phyloP scores from a whole-genome alignment of 2,329 filamentous ascomycete genomes.

The Blastomyces parvus region DNA sequence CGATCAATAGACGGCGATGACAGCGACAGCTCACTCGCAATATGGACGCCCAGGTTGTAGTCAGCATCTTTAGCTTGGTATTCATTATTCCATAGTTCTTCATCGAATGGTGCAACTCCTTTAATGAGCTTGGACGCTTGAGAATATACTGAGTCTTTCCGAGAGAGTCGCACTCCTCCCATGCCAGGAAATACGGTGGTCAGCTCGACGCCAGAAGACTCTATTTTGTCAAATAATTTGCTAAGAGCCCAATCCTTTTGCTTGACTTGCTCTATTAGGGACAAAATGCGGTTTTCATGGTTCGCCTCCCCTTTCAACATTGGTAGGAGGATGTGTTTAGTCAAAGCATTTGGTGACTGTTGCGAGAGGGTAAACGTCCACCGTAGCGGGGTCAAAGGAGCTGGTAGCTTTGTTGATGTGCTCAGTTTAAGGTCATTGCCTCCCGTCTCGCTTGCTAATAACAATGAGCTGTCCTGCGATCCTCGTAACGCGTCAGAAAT shows the following conservation, averaged over 20 bases:
- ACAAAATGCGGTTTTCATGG: slow-evolving; percentile 40
- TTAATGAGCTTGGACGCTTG: slow-evolving; percentile 47
- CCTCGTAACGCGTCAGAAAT: slow-evolving; percentile 41
- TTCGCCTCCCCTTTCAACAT: slow-evolving; percentile 42
- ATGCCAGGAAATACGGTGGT: slow-evolving; percentile 49
- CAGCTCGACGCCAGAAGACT: slow-evolving; percentile 47
- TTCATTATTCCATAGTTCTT: slow-evolving; percentile 36
- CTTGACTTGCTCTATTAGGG: slow-evolving; percentile 42
- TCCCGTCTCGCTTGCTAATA: slow-evolving; percentile 22
- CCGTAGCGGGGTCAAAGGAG: slow-evolving; percentile 43
- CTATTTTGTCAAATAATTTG: slow-evolving; percentile 50
- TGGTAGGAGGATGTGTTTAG: slow-evolving; percentile 44
- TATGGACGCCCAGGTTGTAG: slow-evolving; percentile 19
- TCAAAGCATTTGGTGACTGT: slow-evolving; percentile 34
- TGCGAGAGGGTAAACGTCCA: slow-evolving; percentile 45
- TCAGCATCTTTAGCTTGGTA: slow-evolving; percentile 16
- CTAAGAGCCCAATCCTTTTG: slow-evolving; percentile 52
- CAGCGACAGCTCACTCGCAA: slow-evolving; percentile 20
- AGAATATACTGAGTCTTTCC: slow-evolving; percentile 38
- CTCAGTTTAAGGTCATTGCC: slow-evolving; percentile 36
- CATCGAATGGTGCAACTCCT: slow-evolving; percentile 47
- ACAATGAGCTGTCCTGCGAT: slow-evolving; percentile 23
- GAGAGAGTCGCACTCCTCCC: slow-evolving; percentile 37
- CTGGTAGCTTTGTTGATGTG: slow-evolving; percentile 43
- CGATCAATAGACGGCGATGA: background rate